Percentiles rank a stretch among this genome's conserved stretches.
Evolutionary conservation across 2,329 filamentous ascomycete species (phyloP).

Genomic region (Alternaria arborescens): DNA sequence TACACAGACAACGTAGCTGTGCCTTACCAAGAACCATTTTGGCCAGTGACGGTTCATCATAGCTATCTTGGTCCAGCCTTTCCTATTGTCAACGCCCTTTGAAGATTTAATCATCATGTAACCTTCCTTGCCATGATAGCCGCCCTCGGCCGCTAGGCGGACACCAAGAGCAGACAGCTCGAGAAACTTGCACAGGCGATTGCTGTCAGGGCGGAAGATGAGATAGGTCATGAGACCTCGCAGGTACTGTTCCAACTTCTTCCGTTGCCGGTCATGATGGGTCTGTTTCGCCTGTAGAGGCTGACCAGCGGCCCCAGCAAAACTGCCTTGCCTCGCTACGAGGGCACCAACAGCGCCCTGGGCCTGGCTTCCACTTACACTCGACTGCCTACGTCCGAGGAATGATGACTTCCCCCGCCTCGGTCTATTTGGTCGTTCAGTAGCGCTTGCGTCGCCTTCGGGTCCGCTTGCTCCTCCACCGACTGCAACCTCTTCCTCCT

Average conservation of each 20-base stretch:
- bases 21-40: conserved; percentile 97
- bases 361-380: conserved; percentile 51
- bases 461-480: conserved; percentile 62
- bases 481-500: conserved; percentile 67
- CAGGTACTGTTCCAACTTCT: conserved; percentile 86
- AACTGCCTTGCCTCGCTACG: conserved; percentile 49
- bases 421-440: conserved; percentile 65
- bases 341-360: conserved; percentile 33
- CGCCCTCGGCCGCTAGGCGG: conserved; percentile 90
- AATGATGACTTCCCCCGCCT: conserved; percentile 66
- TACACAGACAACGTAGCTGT: conserved; percentile 98
- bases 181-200: conserved; percentile 92
- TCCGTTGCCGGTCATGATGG: conserved; percentile 82
- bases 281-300: conserved; percentile 58
- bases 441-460: conserved; percentile 74
- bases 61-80: conserved; percentile 78
- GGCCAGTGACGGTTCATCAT: conserved; percentile 84
- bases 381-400: conserved; percentile 67
- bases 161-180: conserved; percentile 95
- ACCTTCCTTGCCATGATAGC: conserved; percentile 97
- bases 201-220: conserved; percentile 96
- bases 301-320: conserved; percentile 50
- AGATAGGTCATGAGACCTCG: conserved; percentile 95
- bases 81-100: conserved; percentile 86
- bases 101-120: conserved; percentile 90